phyloP scores from a whole-genome alignment of 192 early-diverging fungal species.

The Podila epicladia region DNA sequence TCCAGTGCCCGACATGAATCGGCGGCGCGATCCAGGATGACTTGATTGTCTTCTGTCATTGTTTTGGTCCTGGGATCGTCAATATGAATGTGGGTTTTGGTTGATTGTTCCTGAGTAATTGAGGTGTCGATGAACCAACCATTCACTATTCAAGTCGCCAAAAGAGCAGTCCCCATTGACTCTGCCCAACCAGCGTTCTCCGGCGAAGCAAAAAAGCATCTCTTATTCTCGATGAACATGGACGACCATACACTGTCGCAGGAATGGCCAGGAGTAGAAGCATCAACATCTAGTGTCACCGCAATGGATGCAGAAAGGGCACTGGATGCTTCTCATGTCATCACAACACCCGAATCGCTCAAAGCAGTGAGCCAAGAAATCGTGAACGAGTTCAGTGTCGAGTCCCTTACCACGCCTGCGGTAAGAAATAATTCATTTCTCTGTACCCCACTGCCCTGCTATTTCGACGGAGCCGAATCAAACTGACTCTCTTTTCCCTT shows the following conservation, averaged over 20 bases:
- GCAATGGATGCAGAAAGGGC: neutral
- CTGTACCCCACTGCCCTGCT: no score
- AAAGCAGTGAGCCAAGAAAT: slow-evolving; percentile 18
- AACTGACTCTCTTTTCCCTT: neutral
- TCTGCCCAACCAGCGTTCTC: no score
- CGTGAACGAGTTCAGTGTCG: slow-evolving; percentile 35
- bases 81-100: neutral
- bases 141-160: no score
- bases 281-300: no score
- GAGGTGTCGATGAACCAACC: neutral
- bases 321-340: neutral
- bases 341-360: neutral
- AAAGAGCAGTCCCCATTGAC: no score
- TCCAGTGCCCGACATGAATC: slow-evolving; percentile 33
- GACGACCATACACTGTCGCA: no score
- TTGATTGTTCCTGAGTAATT: neutral
- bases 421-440: slow-evolving; percentile 3
- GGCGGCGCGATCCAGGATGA: slow-evolving; percentile 36
- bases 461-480: neutral
- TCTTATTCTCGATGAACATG: no score
- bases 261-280: no score
- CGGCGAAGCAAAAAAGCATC: no score
- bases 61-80: neutral
- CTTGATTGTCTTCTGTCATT: slow-evolving; percentile 21
- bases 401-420: slow-evolving; percentile 22